Conservation (phyloP, 2,329 filamentous ascomycete genomes). For the Aspergillus pseudoviridinutans region DNA sequence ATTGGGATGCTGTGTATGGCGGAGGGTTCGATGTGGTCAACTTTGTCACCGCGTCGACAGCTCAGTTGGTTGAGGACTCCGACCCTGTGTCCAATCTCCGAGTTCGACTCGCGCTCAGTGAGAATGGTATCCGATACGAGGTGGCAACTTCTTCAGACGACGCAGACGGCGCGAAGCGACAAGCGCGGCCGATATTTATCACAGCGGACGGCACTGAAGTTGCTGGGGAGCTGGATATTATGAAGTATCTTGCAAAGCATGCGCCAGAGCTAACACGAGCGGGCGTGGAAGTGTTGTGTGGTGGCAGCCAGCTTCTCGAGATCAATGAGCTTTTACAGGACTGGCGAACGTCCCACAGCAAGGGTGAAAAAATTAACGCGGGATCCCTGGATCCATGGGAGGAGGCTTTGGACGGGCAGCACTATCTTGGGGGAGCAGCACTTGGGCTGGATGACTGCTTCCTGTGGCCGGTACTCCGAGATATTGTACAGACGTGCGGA, state of each 20-base stretch:
- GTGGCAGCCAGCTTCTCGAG: slow-evolving; percentile 23
- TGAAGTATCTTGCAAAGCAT: slow-evolving; percentile 27
- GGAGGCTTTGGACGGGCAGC: slow-evolving; percentile 21
- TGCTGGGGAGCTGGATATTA: slow-evolving; percentile 30
- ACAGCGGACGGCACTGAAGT: slow-evolving; percentile 25
- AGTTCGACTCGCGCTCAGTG: slow-evolving; percentile 34
- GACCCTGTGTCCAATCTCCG: slow-evolving; percentile 36
- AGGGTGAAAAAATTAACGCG: slow-evolving; percentile 5
- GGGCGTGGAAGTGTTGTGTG: slow-evolving; percentile 24
- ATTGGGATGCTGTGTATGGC: slow-evolving; percentile 74
- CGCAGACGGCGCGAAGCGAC: background rate
- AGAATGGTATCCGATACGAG: slow-evolving; percentile 38
- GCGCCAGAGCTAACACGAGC: slow-evolving; percentile 19
- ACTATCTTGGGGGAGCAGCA: slow-evolving; percentile 33
- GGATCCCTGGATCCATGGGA: slow-evolving; percentile 31
- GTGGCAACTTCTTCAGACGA: slow-evolving; percentile 3
- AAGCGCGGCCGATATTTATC: slow-evolving; percentile 23
- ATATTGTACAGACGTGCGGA: slow-evolving; percentile 29
- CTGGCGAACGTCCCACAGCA: slow-evolving; percentile 26
- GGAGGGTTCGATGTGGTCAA: slow-evolving; percentile 72
- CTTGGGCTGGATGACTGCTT: slow-evolving; percentile 43
- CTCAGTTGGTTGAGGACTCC: slow-evolving; percentile 28
- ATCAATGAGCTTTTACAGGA: slow-evolving; percentile 27
- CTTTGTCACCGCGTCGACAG: slow-evolving; percentile 38
- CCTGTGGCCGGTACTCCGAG: slow-evolving; percentile 41